Evolutionary conservation across 768 basidiomycete species (phyloP), one percentile per base, ranked within the genome.

Genomic region (Mycena kentingensis): DNA sequence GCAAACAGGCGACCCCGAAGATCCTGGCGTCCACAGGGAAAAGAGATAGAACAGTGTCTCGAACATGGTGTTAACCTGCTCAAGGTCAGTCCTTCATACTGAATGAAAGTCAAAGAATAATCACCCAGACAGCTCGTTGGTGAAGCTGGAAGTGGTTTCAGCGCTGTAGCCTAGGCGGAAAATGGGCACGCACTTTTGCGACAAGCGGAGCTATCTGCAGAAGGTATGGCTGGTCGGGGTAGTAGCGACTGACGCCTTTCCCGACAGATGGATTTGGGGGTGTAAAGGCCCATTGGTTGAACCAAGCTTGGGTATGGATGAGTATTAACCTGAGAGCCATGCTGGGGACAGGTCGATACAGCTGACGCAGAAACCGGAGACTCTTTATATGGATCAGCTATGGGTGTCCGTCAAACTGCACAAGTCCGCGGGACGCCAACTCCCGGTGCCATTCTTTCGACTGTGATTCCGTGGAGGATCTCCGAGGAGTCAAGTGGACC

Each of bases 121-220:
- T 15, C 34, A 54, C 52, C 46, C 47, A 54, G 26, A 54, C 52
- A 25, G 27, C 19, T 29, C 34, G 34, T 28, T 36, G 31, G 41
- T 54, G 52, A 13, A 54, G 18, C 52, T 54, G n/a, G n/a, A 24
- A 39, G 39, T 34, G 22, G 22, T 4, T 16, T 21, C 2, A 31
- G 29, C 58, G 54, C 35, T 61, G 61, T 26, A 54, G 57, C 62
- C 61, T 34, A 26, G n/a, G n/a, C 3, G 34, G 22, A 18, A 13
- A n/a, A 16, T 28, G 44, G 21, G 34, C 7, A 49, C 15, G n/a
- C 53, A 73, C 79, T 68, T 73, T 74, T 64, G 80, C 77, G 8
- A 81, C 63, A 13, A 71, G 48, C 2, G 79, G 77, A 0, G 79
- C 79, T 15, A 81, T 74, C 43, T 78, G 76, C 22, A 81, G 67